Base-by-base conservation (phyloP, 441 rosid genomes). In the Kokia cookei region DNA sequence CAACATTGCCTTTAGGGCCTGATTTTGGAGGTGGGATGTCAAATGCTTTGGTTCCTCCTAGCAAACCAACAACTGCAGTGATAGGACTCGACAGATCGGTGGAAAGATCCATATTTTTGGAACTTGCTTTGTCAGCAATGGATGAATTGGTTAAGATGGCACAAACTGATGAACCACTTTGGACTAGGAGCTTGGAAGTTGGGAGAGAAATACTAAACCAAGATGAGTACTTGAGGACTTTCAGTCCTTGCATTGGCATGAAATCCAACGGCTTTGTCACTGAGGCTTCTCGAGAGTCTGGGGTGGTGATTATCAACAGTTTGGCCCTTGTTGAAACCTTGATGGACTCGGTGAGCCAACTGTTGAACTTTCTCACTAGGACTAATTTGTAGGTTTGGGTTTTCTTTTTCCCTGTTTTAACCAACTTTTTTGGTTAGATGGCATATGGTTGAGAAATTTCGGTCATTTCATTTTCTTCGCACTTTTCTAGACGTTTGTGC, bases 61-160 rank as follows among this genome's bases (percentile, higher is more conserved):
- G 70, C 32, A 73, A 54, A 60, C 51, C 83, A 11, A 64, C 65
- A 12, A 24, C 73, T 11, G 78, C 78, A 6, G 65, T 80, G 9
- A 47, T 78, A 2, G 89, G 89, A 3, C 73, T 82, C 7, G 89
- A 88, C 45, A 75, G 83, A 76, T 83, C 94, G n/a, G 26, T 81
- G 1, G 88, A 87, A 75, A 87, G 93, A 75, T 86, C 98, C 12
- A 83, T 85, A 88, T 84, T 79, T 71, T 37, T 92, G 76, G 97
- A 93, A 45, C 86, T 92, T 9, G 97, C 96, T n/a, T 77, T 96
- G 59, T 78, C 85, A 13, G 95, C 98, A 17, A 90, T 92, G 98
- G 90, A 91, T 50, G 98, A 96, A 80, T 72, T 96, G 79, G 84
- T 93, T 50, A 91, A 89, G 75, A 73, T 90, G 90, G 94, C 92